These are phyloP conservation scores for Thalassia testudinum DNA, from an alignment of 116 monocot genomes.

Conservation along the genomic window DNA sequence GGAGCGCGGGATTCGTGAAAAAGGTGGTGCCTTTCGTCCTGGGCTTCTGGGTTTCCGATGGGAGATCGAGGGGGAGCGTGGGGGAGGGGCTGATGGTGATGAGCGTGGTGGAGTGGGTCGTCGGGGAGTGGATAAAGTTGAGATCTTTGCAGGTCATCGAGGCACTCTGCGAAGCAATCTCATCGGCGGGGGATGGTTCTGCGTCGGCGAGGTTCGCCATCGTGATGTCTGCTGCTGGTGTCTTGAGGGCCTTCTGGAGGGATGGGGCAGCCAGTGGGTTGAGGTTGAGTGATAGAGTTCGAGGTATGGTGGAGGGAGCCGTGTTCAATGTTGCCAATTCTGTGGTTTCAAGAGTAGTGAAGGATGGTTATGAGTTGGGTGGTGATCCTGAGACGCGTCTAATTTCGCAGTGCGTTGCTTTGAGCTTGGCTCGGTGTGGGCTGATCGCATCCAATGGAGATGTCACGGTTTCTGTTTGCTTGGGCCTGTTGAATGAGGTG, in stretches of 20 bases:
- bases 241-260: slow-evolving; percentile 48
- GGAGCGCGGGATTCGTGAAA: slow-evolving; percentile 9
- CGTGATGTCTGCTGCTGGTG: slow-evolving; percentile 49
- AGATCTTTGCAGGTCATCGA: slow-evolving; percentile 22
- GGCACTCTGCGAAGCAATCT: slow-evolving; percentile 22
- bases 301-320: slow-evolving; percentile 26
- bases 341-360: slow-evolving; percentile 16
- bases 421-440: slow-evolving; percentile 62
- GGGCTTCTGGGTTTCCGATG: slow-evolving; percentile 25
- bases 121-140: slow-evolving; percentile 20
- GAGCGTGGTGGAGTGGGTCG: slow-evolving; percentile 56
- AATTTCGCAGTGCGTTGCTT: slow-evolving; percentile 49
- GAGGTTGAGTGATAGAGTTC: slow-evolving; percentile 16
- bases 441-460: slow-evolving; percentile 16
- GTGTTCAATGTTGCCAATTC: slow-evolving; percentile 29
- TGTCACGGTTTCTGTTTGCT: slow-evolving; percentile 43
- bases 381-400: slow-evolving; percentile 13
- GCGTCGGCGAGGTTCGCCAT: slow-evolving; percentile 19
- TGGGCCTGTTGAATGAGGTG: slow-evolving; percentile 32
- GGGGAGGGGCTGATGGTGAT: slow-evolving; percentile 54
- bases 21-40: slow-evolving; percentile 8
- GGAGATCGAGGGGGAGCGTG: slow-evolving; percentile 5
- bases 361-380: slow-evolving; percentile 7
- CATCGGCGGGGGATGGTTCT: slow-evolving; percentile 9
- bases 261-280: slow-evolving; percentile 17